Base-by-base conservation (phyloP, 768 basidiomycete species). In the Gymnopilus dilepis region DNA sequence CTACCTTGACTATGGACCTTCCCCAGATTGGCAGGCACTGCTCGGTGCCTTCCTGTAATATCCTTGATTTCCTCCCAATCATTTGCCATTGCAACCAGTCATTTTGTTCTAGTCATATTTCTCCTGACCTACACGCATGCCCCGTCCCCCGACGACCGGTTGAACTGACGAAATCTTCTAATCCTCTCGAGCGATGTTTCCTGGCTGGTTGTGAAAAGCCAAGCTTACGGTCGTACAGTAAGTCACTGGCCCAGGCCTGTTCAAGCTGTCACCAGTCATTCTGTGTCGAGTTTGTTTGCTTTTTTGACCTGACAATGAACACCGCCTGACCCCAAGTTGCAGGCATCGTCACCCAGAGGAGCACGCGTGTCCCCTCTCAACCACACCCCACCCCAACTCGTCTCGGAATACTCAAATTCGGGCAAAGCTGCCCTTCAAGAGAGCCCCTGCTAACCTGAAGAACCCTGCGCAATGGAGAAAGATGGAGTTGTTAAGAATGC, bases 51-150 rank as follows among this genome's bases (percentile, higher is more conserved):
- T 74, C 80, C 15, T 94, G 92, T 79, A 79, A 82, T 56, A 65
- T 78, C 34, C 76, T 88, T 65, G 92, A 94, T 75, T 90, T 94
- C 62, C 81, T 95, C 0, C 93, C 93, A n/a, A 86, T 91, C 60
- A 73, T 74, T 52, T 95, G 93, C 69, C 67, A 68, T 28, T 94
- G 93, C 75, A 69, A 78, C 45, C 71, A 70, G 34, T 72, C 78
- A 59, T 93, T 86, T 73, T 95, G 92, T 76, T 78, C 78, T 11
- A 72, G 82, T 37, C 92, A 95, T 70, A 80, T 86, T 59, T 67
- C 76, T 13, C 82, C 84, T 7, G 85, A 87, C 37, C 68, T 71
- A n/a, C 92, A 95, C 69, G 62, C 74, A 19, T 95, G 92, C 70
- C 59, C 76, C 6, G 63, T 58, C 43, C 54, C 47, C 48, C 60